phyloP scores from a whole-genome alignment of 495 filamentous ascomycete species.

The Aspergillus olivimuriae region DNA sequence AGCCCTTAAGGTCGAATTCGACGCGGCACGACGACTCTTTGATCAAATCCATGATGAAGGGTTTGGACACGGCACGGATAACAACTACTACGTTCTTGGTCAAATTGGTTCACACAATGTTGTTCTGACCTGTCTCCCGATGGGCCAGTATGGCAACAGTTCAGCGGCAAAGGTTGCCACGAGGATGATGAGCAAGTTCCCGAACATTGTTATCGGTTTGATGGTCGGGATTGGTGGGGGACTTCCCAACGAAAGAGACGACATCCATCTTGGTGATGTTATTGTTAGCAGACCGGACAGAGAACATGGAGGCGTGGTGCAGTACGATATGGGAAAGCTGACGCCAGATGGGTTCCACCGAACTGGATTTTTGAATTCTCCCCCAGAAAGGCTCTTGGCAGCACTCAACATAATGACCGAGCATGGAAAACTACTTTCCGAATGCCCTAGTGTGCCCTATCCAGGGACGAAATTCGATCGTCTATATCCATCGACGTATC shows the following conservation, averaged over 20 bases:
- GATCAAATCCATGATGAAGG: background rate
- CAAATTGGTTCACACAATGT: slow-evolving; percentile 30
- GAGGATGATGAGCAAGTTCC: slow-evolving; percentile 21
- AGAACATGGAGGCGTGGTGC: slow-evolving; percentile 11
- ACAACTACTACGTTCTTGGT: slow-evolving; percentile 29
- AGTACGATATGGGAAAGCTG: slow-evolving; percentile 19
- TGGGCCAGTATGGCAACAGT: slow-evolving; percentile 24
- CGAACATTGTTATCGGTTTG: slow-evolving; percentile 30
- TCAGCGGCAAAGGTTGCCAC: slow-evolving; percentile 24
- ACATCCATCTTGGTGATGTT: slow-evolving; percentile 23
- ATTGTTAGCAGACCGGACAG: slow-evolving; percentile 13
- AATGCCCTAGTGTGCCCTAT: background rate
- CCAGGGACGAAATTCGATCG: background rate
- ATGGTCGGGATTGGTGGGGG: slow-evolving; percentile 47
- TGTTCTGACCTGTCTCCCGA: slow-evolving; percentile 30
- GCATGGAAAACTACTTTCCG: background rate
- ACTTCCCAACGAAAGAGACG: slow-evolving; percentile 12
- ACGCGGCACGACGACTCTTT: background rate
- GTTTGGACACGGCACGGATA: slow-evolving; percentile 9
- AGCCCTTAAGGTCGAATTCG: background rate
- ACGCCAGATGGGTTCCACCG: slow-evolving; percentile 12
- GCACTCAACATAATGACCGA: slow-evolving; percentile 1
- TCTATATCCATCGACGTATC: background rate
- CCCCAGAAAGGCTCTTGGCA: slow-evolving; percentile 10
- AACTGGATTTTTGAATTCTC: slow-evolving; percentile 21